phyloP scores from a whole-genome alignment of 129 eudicot species.

The carrot (Daucus carota) region DNA sequence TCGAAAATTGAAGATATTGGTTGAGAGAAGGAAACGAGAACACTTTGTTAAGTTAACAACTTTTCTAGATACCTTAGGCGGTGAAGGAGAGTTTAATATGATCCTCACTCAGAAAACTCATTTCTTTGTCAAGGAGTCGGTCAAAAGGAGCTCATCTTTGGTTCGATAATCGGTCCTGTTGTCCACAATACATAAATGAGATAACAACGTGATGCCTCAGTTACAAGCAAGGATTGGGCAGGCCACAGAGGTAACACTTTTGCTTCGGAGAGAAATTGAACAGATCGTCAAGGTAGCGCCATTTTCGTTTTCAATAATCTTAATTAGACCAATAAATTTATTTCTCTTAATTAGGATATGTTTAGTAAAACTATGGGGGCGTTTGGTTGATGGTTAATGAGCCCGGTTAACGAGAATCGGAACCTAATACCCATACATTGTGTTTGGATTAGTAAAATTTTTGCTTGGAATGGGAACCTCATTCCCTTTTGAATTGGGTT shows the following conservation, averaged over 20 bases:
- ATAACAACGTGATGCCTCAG: constrained; percentile 44
- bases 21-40: not conserved
- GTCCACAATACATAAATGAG: not conserved
- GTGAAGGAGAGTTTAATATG: not conserved
- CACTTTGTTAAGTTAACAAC: not conserved
- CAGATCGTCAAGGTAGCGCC: constrained; percentile 59
- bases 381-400: too few species aligned
- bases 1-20: too few species aligned
- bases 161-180: not conserved
- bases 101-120: not conserved
- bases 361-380: too few species aligned
- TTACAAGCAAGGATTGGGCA: constrained; percentile 66
- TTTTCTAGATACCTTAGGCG: not conserved
- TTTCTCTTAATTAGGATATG: too few species aligned
- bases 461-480: too few species aligned
- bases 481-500: too few species aligned
- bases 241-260: constrained; percentile 20
- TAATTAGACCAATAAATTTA: not conserved
- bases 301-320: constrained; percentile 54
- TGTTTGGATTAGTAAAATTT: too few species aligned
- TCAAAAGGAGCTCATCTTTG: not conserved
- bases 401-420: too few species aligned
- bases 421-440: too few species aligned
- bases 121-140: not conserved
- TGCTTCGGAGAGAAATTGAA: constrained; percentile 33